Evolutionary conservation across 1,139 yeast species (phyloP).

Genomic region (Kurtzmaniella quercitrusa): DNA sequence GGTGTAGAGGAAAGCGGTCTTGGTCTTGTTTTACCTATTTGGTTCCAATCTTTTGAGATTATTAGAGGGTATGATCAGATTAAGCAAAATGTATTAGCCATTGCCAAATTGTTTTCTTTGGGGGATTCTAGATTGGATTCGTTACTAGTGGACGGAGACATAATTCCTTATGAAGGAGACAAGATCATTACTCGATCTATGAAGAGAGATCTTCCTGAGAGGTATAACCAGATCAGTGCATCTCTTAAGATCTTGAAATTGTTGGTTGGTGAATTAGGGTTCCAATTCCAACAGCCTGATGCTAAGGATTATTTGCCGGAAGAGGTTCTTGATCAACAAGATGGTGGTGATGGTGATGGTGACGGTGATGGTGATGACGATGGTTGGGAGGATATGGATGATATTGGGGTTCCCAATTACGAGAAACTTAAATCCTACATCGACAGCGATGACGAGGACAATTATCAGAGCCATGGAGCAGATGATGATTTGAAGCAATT

Average conservation of each 20-base stretch:
- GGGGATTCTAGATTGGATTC: slow-evolving; percentile 50
- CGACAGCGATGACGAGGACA: slow-evolving; percentile 42
- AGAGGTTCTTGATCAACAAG: slow-evolving; percentile 25
- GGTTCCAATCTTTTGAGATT: slow-evolving; percentile 81
- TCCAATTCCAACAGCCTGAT: slow-evolving; percentile 50
- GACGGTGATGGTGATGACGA: slow-evolving; percentile 27
- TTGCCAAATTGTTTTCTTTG: slow-evolving; percentile 54
- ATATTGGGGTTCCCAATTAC: slow-evolving; percentile 55
- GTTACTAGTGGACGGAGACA: slow-evolving; percentile 72
- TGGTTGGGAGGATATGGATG: slow-evolving; percentile 83
- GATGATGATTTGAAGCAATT: slow-evolving; percentile 42
- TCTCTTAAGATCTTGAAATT: slow-evolving; percentile 70
- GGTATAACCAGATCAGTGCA: slow-evolving; percentile 63
- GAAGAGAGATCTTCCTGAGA: slow-evolving; percentile 64
- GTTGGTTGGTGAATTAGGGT: slow-evolving; percentile 62
- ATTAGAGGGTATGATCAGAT: slow-evolving; percentile 77
- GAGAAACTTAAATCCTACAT: slow-evolving; percentile 54
- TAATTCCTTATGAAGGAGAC: slow-evolving; percentile 57
- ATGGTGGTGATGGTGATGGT: slow-evolving; percentile 8
- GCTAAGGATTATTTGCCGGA: slow-evolving; percentile 33
- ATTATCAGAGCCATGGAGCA: slow-evolving; percentile 28
- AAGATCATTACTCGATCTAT: slow-evolving; percentile 80
- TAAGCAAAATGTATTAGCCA: slow-evolving; percentile 64
- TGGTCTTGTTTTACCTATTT: slow-evolving; percentile 55
- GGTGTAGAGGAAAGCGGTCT: slow-evolving; percentile 33